Base-by-base conservation (phyloP, 2,329 filamentous ascomycete genomes). In the Hypoxylon sp. region DNA sequence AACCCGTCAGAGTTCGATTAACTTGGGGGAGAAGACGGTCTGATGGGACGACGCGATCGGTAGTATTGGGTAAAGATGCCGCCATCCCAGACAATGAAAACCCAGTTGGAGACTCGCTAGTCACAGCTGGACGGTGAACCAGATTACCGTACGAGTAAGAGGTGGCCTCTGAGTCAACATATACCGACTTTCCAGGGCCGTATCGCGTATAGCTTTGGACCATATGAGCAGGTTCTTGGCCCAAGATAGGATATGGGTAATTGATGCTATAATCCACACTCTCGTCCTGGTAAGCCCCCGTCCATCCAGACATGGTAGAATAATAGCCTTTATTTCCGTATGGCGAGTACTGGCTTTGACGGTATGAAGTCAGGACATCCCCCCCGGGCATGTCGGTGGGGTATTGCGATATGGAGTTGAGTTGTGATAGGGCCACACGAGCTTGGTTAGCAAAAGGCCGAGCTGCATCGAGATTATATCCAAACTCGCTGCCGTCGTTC, bases 21-120 rank as follows among this genome's bases (percentile, higher is more conserved):
- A 78, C 72, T 2, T 79, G 78, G 3, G 80, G 78, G 0, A 81
- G 80, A 0, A 83, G 68, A 4, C 75, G 70, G 11, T 76, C 75
- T 1, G 76, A 74, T 2, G 73, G 51, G 2, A 70, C 65, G 17
- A 71, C 69, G 3, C 77, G 72, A 26, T 76, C 73, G 5, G 78
- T 58, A 1, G 78, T 60, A 4, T 73, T 74, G 0, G 82, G 81
- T 0, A 84, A 76, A 0, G 81, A 81, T 0, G 82, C 80, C 5
- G 81, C 81, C 61, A 83, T 81, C 44, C 77, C 76, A 0, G 81
- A 80, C n/a, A 83, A 76, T 5, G 81, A 81, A 67, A 83, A 82
- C 46, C 75, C 79, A 3, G 63, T 67, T 6, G 80, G 74, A 5
- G 78, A 73, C 10, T 82, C 81, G 42, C 74, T 74, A 47, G 39